Evolutionary conservation across 2,329 filamentous ascomycete species (phyloP).

Genomic region (Trichoderma sp.): DNA sequence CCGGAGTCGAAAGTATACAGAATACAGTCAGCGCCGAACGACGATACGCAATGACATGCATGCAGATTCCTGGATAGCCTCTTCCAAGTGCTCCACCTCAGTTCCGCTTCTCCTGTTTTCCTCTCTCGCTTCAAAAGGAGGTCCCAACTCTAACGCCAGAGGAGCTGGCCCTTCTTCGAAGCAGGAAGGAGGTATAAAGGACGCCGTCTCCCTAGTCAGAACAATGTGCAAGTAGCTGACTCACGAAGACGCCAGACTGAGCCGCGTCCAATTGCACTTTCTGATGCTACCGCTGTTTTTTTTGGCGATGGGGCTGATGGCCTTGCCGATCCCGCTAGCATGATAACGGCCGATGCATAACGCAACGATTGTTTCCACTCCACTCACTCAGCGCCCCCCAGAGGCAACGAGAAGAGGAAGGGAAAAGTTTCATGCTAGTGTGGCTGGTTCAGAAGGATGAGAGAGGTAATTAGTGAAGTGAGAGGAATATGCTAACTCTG

Average conservation of each 20-base stretch:
- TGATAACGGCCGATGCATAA: conserved; percentile 8
- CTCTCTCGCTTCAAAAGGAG: neutral
- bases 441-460: neutral
- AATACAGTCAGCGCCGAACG: conserved; percentile 18
- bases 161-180: neutral
- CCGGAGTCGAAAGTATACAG: neutral
- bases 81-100: neutral
- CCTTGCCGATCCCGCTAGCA: conserved; percentile 3
- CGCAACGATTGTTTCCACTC: neutral
- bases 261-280: neutral
- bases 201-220: neutral
- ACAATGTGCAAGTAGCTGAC: neutral
- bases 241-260: conserved; percentile 2
- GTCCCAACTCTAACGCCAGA: neutral
- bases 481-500: neutral
- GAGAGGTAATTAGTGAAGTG: neutral
- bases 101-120: conserved; percentile 18
- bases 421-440: neutral
- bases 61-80: conserved; percentile 23
- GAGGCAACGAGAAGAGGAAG: neutral
- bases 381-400: neutral
- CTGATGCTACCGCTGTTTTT: neutral
- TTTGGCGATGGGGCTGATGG: conserved; percentile 7
- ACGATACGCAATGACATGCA: conserved; percentile 23
- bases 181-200: neutral